Conservation (phyloP, 169 alveolate genomes). For the Eimeria sp. region DNA sequence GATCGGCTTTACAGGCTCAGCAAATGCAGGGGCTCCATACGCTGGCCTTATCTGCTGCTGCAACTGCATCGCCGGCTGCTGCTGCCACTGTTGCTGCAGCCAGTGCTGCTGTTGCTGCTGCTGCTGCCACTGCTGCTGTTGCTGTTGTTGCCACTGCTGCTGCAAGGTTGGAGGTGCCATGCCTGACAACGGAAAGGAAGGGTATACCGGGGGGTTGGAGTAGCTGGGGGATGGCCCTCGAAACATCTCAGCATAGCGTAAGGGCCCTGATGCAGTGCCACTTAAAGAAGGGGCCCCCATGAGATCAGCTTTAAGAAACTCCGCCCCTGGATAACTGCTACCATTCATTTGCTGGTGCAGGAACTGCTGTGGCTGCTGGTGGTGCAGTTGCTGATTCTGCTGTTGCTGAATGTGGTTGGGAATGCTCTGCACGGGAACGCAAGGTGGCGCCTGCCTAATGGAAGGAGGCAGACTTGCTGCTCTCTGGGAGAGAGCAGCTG, state of each 20-base stretch:
- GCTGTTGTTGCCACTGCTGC: conserved; percentile 64
- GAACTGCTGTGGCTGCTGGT: conserved; percentile 9
- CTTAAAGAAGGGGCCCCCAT: not conserved
- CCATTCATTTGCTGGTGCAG: not conserved
- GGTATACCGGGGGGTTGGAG: conserved; percentile 24
- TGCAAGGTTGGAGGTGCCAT: conserved; percentile 6
- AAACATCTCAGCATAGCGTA: conserved; percentile 1
- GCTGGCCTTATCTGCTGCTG: conserved; percentile 35
- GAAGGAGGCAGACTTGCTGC: conserved; percentile 63
- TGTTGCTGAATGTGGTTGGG: conserved; percentile 54
- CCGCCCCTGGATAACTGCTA: not conserved
- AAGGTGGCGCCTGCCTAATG: conserved; percentile 41
- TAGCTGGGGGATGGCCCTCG: conserved; percentile 57
- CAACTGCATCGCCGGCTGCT: conserved; percentile 58
- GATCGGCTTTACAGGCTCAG: conserved; percentile 18
- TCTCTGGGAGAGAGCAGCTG: conserved; percentile 24
- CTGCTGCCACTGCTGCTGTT: conserved; percentile 51
- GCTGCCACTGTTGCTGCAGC: conserved; percentile 37
- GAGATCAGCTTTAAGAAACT: not conserved
- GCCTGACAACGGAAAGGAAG: conserved; percentile 27
- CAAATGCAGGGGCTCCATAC: conserved; percentile 25
- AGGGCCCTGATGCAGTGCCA: not conserved
- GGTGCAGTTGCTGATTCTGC: conserved; percentile 34
- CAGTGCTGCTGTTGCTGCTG: conserved; percentile 50
- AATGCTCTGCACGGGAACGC: conserved; percentile 33